Base-by-base conservation (phyloP, 345 rosid species). In the Conringia planisiliqua region DNA sequence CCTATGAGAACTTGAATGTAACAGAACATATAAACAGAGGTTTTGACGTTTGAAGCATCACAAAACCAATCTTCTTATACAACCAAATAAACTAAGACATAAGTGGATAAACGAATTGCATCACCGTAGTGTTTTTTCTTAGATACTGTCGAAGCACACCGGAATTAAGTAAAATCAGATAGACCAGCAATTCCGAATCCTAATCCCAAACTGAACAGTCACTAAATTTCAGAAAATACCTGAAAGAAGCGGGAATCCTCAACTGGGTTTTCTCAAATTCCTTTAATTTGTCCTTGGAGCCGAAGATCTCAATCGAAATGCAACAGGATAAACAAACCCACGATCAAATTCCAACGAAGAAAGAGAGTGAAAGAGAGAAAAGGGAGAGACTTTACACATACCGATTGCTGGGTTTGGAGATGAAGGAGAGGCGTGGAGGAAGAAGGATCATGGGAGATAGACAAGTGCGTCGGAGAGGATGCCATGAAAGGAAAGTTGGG, bases 401-500 rank as follows among this genome's bases (percentile, higher is more conserved):
- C 80, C 63, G 68, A 14, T 58, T 13, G 16, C 6, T 56, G 72
- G 38, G 62, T 7, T 20, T 71, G 76, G 3, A 66, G 72, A 56
- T 32, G 9, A 44, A 35, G 1, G 63, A 77, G 76, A 65, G 68
- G 46, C 20, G 72, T 57, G 55, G 71, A 70, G 29, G 71, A 71
- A 47, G 66, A 43, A 70, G 27, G 71, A 63, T 77, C 71, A 56
- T 4, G 27, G 54, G 67, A 70, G 60, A 77, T 13, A 35, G 76
- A 55, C 11, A 70, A 46, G 35, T 26, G 79, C 10, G 70, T 11
- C 42, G 70, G 71, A 46, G 24, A 20, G 17, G 68, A 66, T 35
- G 76, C 81, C 81, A 77, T 77, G 52, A 71, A 59, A 77, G 48
- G 36, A 66, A 78, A 78, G 62, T 59, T 64, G 62, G 73, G 76